These are phyloP conservation scores for Agrocybe chaxingu DNA, from an alignment of 768 basidiomycete species.

Conservation along the genomic window DNA sequence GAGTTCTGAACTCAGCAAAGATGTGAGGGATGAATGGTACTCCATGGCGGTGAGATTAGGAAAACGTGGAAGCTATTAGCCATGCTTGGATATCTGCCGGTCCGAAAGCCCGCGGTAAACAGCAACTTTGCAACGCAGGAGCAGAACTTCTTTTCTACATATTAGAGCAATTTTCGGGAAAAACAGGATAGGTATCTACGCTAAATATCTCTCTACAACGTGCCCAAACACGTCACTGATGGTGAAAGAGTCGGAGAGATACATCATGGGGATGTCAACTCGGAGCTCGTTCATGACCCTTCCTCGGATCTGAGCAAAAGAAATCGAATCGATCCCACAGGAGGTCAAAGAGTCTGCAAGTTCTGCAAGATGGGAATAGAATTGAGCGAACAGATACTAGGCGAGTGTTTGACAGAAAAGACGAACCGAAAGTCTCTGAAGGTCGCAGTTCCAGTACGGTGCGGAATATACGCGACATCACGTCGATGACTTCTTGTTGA, in stretches of 20 bases:
- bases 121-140: no score
- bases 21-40: no score
- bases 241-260: constrained; percentile 16
- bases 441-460: constrained; percentile 12
- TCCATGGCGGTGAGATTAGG: no score
- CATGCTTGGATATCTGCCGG: no score
- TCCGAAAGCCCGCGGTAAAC: no score
- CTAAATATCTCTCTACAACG: constrained; percentile 9
- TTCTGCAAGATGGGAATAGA: constrained; percentile 7
- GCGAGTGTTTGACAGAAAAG: background rate
- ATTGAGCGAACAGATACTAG: background rate
- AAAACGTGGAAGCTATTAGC: no score
- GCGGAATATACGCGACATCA: constrained; percentile 8
- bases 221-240: constrained; percentile 13
- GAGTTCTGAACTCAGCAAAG: no score
- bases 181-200: background rate
- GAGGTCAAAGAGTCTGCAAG: constrained; percentile 8
- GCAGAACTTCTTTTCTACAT: background rate
- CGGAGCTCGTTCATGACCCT: constrained; percentile 11
- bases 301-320: constrained; percentile 18
- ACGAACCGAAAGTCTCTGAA: constrained; percentile 12
- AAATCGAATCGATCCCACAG: constrained; percentile 18
- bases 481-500: background rate
- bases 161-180: background rate
- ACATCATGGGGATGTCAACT: constrained; percentile 18